These are phyloP conservation scores for Kwoniella bestiolae DNA, from an alignment of 768 basidiomycete species.

Conservation along the genomic window DNA sequence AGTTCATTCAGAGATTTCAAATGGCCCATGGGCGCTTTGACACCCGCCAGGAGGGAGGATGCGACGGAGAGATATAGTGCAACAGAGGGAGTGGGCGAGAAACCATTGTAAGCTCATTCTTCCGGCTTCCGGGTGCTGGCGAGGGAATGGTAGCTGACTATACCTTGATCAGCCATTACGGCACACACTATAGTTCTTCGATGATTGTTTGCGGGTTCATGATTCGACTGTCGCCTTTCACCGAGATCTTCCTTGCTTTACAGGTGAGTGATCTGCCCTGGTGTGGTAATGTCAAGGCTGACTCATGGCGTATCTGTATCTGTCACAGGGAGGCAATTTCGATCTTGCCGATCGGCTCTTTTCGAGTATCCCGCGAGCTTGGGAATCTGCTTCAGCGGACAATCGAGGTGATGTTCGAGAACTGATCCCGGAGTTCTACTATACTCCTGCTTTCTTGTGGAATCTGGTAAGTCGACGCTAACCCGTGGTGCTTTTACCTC, in stretches of 20 bases:
- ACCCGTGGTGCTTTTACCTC: not conserved
- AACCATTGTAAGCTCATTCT: slow-evolving; percentile 65
- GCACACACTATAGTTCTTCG: slow-evolving; percentile 93
- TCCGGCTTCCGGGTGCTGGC: not conserved
- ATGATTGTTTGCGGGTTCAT: slow-evolving; percentile 97
- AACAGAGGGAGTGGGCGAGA: slow-evolving; percentile 72
- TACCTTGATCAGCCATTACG: slow-evolving; percentile 43
- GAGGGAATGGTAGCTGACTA: not conserved
- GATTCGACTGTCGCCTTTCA: slow-evolving; percentile 86
- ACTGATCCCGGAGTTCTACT: slow-evolving; percentile 71
- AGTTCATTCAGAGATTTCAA: slow-evolving; percentile 65
- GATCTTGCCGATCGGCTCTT: slow-evolving; percentile 70
- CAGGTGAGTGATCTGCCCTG: slow-evolving; percentile 60
- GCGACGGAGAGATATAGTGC: slow-evolving; percentile 76
- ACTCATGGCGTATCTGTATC: not conserved
- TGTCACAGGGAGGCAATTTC: slow-evolving; percentile 82
- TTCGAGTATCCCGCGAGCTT: slow-evolving; percentile 72
- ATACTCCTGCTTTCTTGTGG: slow-evolving; percentile 71
- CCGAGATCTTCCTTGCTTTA: slow-evolving; percentile 91
- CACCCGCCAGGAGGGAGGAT: slow-evolving; percentile 71
- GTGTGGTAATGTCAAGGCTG: not conserved
- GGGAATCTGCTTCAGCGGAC: slow-evolving; percentile 81
- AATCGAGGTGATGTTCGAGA: slow-evolving; percentile 91
- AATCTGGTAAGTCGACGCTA: slow-evolving; percentile 63
- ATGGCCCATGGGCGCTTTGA: slow-evolving; percentile 89